Conservation (phyloP, 1,284 basidiomycete genomes). For the Hemileia vastatrix region DNA sequence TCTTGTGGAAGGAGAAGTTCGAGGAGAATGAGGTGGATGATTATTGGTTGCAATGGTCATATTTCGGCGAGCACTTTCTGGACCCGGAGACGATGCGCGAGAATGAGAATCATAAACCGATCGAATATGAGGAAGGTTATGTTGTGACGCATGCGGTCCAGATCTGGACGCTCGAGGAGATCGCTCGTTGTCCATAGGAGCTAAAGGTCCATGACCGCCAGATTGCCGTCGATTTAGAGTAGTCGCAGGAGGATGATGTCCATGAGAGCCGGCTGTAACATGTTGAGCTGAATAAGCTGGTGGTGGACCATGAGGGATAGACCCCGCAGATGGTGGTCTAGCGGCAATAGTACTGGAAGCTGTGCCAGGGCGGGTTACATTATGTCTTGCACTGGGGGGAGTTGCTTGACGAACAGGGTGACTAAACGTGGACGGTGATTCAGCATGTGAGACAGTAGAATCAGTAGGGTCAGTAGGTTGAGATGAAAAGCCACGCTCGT, state of each 20-base stretch:
- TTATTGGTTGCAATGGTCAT: neutral
- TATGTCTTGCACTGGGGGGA: neutral
- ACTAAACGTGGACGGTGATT: neutral
- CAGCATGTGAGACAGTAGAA: slow-evolving; percentile 8
- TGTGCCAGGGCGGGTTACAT: slow-evolving; percentile 10
- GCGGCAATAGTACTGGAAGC: slow-evolving; percentile 6
- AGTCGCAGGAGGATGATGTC: neutral
- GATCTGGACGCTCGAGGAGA: slow-evolving; percentile 34
- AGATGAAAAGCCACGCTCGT: slow-evolving; percentile 9
- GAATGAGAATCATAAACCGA: slow-evolving; percentile 21
- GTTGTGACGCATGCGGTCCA: slow-evolving; percentile 7
- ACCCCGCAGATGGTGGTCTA: slow-evolving; percentile 16
- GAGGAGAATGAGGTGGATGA: slow-evolving; percentile 4
- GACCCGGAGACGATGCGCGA: slow-evolving; percentile 11
- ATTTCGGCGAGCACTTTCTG: slow-evolving; percentile 10
- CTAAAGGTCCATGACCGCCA: slow-evolving; percentile 56
- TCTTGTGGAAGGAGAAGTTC: slow-evolving; percentile 14
- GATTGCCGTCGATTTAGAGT: slow-evolving; percentile 22
- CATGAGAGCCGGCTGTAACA: neutral
- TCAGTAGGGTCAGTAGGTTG: no score
- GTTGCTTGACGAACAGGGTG: neutral
- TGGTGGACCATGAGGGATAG: slow-evolving; percentile 10
- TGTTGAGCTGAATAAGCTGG: slow-evolving; percentile 1
- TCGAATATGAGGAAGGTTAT: slow-evolving; percentile 17
- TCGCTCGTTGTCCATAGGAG: slow-evolving; percentile 74